Evolutionary conservation across 306 rosid genomes (phyloP).

Genomic region (Geum urbanum): DNA sequence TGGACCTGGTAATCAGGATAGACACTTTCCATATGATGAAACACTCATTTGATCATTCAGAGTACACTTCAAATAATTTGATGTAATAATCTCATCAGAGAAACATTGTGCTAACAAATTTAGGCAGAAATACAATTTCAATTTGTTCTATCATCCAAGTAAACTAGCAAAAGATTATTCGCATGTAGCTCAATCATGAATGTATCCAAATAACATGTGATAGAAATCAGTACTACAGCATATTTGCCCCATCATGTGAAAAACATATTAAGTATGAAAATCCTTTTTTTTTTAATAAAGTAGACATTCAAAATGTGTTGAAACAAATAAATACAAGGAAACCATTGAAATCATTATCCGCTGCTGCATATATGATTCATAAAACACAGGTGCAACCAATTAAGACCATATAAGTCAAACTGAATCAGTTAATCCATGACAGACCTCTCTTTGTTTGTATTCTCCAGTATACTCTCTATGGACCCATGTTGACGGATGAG

Average conservation of each 20-base stretch:
- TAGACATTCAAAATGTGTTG: neutral
- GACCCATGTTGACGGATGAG: constrained; percentile 93
- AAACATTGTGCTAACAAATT: neutral
- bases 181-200: neutral
- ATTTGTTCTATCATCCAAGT: neutral
- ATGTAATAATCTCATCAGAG: neutral
- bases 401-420: no score
- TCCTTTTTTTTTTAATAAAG: neutral
- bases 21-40: neutral
- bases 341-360: no score
- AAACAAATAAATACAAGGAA: neutral
- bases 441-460: no score
- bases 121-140: neutral
- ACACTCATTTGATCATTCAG: neutral
- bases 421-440: no score
- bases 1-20: no score
- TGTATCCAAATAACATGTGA: neutral
- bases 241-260: neutral
- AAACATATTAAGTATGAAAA: neutral
- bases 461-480: no score
- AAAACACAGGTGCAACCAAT: no score
- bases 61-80: neutral
- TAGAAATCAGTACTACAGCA: neutral
- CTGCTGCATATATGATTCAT: no score
- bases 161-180: constrained; percentile 4